phyloP scores from a whole-genome alignment of 2,329 filamentous ascomycete species.

The Aspergillus alliaceus region DNA sequence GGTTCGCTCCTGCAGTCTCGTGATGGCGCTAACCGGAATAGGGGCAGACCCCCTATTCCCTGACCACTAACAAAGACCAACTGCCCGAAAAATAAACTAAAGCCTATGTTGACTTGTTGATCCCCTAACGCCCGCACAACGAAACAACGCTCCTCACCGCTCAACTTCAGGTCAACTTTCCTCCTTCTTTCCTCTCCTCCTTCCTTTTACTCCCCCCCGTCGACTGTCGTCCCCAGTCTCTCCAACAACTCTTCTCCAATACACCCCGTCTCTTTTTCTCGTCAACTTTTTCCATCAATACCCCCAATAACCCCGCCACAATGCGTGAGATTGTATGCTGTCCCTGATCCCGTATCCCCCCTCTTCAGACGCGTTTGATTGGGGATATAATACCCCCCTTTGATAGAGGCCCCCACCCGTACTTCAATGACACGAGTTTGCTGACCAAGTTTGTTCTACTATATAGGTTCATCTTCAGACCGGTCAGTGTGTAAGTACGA shows the following conservation, averaged over 20 bases:
- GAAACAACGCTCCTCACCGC: conserved; percentile 20
- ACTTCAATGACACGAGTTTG: conserved; percentile 23
- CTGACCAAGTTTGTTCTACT: conserved; percentile 48
- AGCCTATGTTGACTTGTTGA: conserved; percentile 8
- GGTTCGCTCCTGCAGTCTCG: conserved; percentile 32
- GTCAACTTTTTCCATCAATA: conserved; percentile 15
- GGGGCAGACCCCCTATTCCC: conserved; percentile 23
- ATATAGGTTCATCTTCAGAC: conserved; percentile 98
- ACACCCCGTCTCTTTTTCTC: conserved; percentile 14
- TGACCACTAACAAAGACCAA: too few species aligned
- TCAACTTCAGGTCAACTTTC: conserved; percentile 15
- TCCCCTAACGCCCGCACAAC: conserved; percentile 27
- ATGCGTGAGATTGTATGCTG: conserved; percentile 74
- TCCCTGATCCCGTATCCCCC: conserved; percentile 10
- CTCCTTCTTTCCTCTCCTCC: conserved; percentile 25
- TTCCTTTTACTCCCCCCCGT: conserved; percentile 19
- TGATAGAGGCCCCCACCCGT: conserved; percentile 35
- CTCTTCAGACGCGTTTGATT: conserved; percentile 36
- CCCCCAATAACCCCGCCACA: conserved; percentile 44
- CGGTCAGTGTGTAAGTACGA: conserved; percentile 88
- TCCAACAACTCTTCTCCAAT: conserved; percentile 11
- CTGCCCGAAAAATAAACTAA: conserved; percentile 17
- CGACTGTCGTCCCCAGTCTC: conserved; percentile 19
- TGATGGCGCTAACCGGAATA: conserved; percentile 26
- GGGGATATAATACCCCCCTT: conserved; percentile 27